Conservation (phyloP, 2,329 filamentous ascomycete genomes). For the Truncatella angustata region DNA sequence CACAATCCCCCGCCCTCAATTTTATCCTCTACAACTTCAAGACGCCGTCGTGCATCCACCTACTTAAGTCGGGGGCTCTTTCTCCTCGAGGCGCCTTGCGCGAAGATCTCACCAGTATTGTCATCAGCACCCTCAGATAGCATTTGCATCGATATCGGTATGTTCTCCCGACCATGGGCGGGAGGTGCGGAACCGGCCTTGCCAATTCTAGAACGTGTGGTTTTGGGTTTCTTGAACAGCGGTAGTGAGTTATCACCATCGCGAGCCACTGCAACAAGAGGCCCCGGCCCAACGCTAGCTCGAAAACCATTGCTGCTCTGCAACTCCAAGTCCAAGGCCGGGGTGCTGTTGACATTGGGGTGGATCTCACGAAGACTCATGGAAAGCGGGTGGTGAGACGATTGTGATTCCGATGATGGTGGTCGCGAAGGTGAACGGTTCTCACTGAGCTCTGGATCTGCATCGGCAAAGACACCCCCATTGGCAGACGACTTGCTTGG, state of each 20-base stretch:
- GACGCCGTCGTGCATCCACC: background rate
- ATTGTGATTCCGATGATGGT: conserved; percentile 17
- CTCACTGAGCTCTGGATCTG: conserved; percentile 24
- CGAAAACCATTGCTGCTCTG: conserved; percentile 27
- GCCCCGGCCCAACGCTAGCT: conserved; percentile 15
- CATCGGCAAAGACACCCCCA: conserved; percentile 39
- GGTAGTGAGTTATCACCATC: conserved; percentile 42
- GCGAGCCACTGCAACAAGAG: conserved; percentile 11
- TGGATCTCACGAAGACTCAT: conserved; percentile 56
- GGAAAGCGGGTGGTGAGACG: conserved; percentile 29
- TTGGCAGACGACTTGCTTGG: conserved; percentile 30
- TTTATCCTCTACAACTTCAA: background rate
- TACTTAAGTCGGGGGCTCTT: conserved; percentile 52
- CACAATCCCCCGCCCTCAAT: background rate
- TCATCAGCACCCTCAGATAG: conserved; percentile 25
- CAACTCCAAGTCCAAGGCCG: conserved; percentile 40
- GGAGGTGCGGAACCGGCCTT: conserved; percentile 27
- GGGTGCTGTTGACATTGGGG: conserved; percentile 46
- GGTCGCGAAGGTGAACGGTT: conserved; percentile 24
- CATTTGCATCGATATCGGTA: conserved; percentile 33
- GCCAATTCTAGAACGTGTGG: conserved; percentile 30
- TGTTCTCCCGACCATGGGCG: conserved; percentile 48
- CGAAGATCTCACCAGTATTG: conserved; percentile 35
- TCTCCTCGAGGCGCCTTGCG: conserved; percentile 46
- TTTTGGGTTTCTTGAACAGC: conserved; percentile 44